Evolutionary conservation across 306 rosid species (phyloP).

Genomic region (Argentina anserina): DNA sequence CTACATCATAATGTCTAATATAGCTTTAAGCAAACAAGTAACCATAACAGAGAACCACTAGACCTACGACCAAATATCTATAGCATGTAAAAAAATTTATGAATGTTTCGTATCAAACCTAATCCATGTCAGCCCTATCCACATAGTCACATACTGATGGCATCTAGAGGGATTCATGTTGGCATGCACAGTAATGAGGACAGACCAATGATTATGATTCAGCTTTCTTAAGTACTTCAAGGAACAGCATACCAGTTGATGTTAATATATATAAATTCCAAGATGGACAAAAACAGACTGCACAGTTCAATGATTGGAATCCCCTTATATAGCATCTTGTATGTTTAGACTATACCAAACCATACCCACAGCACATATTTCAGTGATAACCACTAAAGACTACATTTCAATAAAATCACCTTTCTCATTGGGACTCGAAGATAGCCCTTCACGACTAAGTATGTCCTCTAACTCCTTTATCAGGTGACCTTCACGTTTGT

Average conservation of each 20-base stretch:
- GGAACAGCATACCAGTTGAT: neutral
- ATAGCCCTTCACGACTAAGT: slow-evolving; percentile 78
- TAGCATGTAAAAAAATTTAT: neutral
- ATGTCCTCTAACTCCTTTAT: slow-evolving; percentile 85
- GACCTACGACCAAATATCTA: neutral
- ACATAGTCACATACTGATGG: neutral
- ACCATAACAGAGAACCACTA: slow-evolving; percentile 6
- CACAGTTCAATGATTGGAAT: neutral
- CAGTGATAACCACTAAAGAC: slow-evolving; percentile 7
- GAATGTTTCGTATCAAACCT: neutral
- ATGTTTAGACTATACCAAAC: neutral
- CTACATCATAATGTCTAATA: neutral
- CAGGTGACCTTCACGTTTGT: slow-evolving; percentile 72
- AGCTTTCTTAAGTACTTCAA: neutral
- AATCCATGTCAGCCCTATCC: neutral
- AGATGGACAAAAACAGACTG: neutral
- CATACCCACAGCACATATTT: slow-evolving; percentile 19
- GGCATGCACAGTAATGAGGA: neutral
- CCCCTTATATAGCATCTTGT: neutral
- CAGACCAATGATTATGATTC: neutral
- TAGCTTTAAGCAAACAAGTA: neutral
- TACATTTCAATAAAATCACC: slow-evolving; percentile 41
- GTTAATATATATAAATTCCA: neutral
- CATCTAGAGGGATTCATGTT: neutral
- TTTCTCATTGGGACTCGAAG: slow-evolving; percentile 82